These are phyloP conservation scores for Endocalyx cinctus DNA, from an alignment of 2,329 filamentous ascomycete species.

Conservation along the genomic window DNA sequence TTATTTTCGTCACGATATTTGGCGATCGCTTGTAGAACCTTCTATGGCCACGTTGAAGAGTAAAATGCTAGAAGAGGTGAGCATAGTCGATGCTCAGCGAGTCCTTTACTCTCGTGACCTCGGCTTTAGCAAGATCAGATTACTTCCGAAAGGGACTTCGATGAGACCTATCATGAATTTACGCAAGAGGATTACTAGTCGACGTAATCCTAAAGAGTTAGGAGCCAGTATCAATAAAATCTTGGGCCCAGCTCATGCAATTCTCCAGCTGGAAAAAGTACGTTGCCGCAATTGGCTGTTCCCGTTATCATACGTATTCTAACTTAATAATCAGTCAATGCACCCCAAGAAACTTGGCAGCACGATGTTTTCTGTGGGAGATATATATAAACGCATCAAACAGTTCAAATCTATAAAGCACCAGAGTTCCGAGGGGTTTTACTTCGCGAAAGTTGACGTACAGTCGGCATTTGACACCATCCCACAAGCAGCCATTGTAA, in stretches of 20 bases:
- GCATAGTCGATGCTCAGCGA: conserved; percentile 47
- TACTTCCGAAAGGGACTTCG: conserved; percentile 75
- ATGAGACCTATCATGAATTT: conserved; percentile 88
- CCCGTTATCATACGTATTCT: no score
- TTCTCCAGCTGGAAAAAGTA: conserved; percentile 76
- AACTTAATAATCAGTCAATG: conserved; percentile 29
- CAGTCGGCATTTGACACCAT: conserved; percentile 93
- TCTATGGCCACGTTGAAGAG: conserved; percentile 62
- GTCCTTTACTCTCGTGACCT: conserved; percentile 60
- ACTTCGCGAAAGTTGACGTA: conserved; percentile 91
- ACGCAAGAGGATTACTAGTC: conserved; percentile 54
- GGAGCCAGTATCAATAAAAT: conserved; percentile 45
- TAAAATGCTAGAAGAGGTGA: conserved; percentile 76
- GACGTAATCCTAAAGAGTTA: conserved; percentile 33
- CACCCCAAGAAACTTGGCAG: conserved; percentile 65
- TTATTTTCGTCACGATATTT: conserved; percentile 93
- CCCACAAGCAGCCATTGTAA: conserved; percentile 70
- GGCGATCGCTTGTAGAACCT: conserved; percentile 72
- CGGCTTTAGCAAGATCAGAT: conserved; percentile 71
- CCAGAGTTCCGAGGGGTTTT: conserved; percentile 46
- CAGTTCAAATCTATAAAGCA: conserved; percentile 56
- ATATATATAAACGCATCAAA: conserved; percentile 72
- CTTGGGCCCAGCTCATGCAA: conserved; percentile 68
- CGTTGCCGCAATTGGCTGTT: no score
- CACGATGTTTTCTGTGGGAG: conserved; percentile 74